Base-by-base conservation (phyloP, 129 eudicot genomes). In the Silybum marianum region DNA sequence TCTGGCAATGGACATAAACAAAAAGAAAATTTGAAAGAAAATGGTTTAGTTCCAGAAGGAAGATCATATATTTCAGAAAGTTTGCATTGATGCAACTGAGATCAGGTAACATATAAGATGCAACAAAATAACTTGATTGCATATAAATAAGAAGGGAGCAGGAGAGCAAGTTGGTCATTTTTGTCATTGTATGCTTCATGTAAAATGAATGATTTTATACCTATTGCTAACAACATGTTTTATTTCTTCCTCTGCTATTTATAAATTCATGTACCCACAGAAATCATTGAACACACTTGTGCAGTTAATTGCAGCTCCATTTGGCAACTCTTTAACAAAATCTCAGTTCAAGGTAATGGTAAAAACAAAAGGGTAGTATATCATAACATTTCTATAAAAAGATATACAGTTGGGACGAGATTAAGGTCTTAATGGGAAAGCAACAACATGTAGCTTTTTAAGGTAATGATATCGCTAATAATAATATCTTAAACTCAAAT, bases 271-370 rank as follows among this genome's bases (percentile, higher is more conserved):
- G 36, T 71, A 34, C 24, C 83, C 54, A 48, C 28, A 58, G 2
- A 70, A 19, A 70, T 46, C 24, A 79, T 12, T 14, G 4, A 40
- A 26, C 44, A 39, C n/a, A 23, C 23, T 39, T 6, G 65, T 39
- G 25, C 22, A 13, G 54, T 70, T 22, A 16, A 19, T 54, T 70
- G 83, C 83, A 44, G 39, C 69, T 70, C 19, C 42, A 79, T 11
- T 3, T 46, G 51, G 23, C 76, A 65, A 70, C 77, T 44, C 82
- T 5, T 58, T 70, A 79, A 79, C 54, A 79, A 46, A 39, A 69
- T 69, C 9, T 44, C 13, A 70, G 69, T 79, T 69, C 77, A 79
- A 71, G 19, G 19, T 69, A 46, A 79, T 46, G 34, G n/a, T 68
- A 69, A 28, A 30, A 70, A 44, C 76, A 69, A 23, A 42, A 7